Evolutionary conservation across 306 rosid species (phyloP), one percentile per base, ranked within the genome.

Genomic region (Cicer judaicum): DNA sequence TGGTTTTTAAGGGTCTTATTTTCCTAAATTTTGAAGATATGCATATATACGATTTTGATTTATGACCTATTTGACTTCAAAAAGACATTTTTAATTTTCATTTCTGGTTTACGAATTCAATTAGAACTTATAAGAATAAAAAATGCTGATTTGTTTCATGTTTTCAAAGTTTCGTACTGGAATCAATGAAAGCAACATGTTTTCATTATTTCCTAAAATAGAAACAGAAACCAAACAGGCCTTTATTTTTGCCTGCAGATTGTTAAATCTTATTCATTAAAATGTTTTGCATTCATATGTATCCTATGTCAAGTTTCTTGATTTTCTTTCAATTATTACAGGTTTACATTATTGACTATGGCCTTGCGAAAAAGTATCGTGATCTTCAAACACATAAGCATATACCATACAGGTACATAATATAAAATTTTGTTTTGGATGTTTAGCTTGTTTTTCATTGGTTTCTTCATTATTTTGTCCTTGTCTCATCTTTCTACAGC

Each of bases 361-460:
- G 99, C 79, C 99, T 94, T 44, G 97, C 93, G 18, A 94, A 94
- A 78, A 94, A 90, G 89, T 94, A 80, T 70, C 88, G 96, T 68
- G 99, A 94, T 87, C 96, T 94, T 80, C 99, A 94, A 78, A 94
- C 99, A 15, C 97, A 91, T 78, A 94, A 84, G 93, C 99, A 94
- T 86, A 94, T 94, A 82, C 99, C 97, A 36, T 94, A 94, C 85
- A 94, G 97, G 98, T 94, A 87, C 81, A 66, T n/a, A 18, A 64
- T 74, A 70, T 74, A 60, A 36, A 24, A 72, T 75, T 72, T 52
- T 77, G 64, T 64, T 64, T 59, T 15, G 38, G 73, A 7, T 29
- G 65, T 72, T 29, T 47, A 67, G 69, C 50, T 36, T 82, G 53
- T 43, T 79, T 78, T 81, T 47, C 41, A 12, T n/a, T 72, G 50